Base-by-base conservation (phyloP, 1,139 yeast genomes). In the Trichomonascaceae sp. region DNA sequence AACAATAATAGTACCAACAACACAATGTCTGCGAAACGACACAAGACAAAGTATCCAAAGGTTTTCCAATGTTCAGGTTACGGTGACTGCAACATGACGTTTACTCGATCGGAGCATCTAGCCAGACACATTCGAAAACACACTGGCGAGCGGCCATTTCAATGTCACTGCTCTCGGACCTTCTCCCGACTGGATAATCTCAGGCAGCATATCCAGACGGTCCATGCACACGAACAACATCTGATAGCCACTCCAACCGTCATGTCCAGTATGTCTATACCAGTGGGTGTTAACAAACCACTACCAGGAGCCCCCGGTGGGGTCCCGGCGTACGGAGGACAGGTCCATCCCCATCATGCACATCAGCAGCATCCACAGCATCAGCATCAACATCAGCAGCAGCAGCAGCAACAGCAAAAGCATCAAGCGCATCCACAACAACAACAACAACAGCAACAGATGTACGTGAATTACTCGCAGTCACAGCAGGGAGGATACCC, bases 61-160 rank as follows among this genome's bases (percentile, higher is more conserved):
- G 71, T 80, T 16, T 85, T 84, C 57, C 89, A 77, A 53, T 85
- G 96, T 56, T 65, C 79, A 1, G 95, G 94, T 3, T 85, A 71
- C 52, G 85, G 87, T 13, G 87, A 80, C 43, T 85, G 97, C 56
- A 65, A 62, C 37, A 87, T 85, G 94, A 71, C 87, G 9, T 87
- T 85, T 54, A 81, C 93, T 2, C 61, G 94, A 40, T 74, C 84
- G 13, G 96, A 87, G 53, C 96, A 87, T 56, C 65, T 87, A 46
- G 94, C 95, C 2, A 67, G 97, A 41, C 97, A 85, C 59, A 79
- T 84, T 36, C 64, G 96, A 34, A 87, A 85, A 51, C 97, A 85
- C 54, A 85, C 96, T 1, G 97, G 96, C 29, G 97, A 87, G 56
- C 66, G 94, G 37, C 97, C 97, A 1, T 87, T 84, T 54, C 74